These are phyloP conservation scores for Golubevia sp. DNA, from an alignment of 1,284 basidiomycete species.

Conservation along the genomic window DNA sequence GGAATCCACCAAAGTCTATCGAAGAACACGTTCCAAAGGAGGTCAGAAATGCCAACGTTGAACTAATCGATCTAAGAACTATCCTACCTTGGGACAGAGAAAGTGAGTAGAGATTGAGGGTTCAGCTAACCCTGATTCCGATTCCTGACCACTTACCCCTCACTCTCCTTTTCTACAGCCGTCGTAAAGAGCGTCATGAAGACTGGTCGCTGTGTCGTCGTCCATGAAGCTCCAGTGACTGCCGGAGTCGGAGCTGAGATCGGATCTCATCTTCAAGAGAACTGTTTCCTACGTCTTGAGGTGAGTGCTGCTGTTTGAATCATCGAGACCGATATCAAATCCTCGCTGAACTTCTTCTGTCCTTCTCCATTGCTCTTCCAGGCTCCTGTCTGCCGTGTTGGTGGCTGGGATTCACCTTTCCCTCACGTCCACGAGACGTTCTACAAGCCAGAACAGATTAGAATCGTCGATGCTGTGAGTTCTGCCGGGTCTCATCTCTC, in stretches of 20 bases:
- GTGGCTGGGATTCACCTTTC: conserved; percentile 45
- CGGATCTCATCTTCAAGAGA: conserved; percentile 33
- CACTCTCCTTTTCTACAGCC: conserved; percentile 8
- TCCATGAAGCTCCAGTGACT: conserved; percentile 49
- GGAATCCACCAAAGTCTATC: conserved; percentile 71
- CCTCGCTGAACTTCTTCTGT: background rate
- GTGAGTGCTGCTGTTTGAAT: background rate
- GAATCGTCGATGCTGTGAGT: conserved; percentile 32
- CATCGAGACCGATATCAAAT: background rate
- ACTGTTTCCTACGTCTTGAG: conserved; percentile 43
- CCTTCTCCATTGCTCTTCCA: background rate
- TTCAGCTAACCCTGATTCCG: background rate
- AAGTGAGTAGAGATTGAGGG: conserved; percentile 36
- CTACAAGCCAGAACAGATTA: conserved; percentile 38
- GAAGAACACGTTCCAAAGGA: conserved; percentile 72
- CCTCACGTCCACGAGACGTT: conserved; percentile 41
- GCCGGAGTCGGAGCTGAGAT: conserved; percentile 45
- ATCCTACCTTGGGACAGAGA: conserved; percentile 87
- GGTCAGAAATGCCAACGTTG: conserved; percentile 75
- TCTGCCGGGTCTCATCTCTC: too few species aligned
- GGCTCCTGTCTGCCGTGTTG: conserved; percentile 29
- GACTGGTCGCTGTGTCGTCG: conserved; percentile 45
- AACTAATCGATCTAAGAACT: conserved; percentile 87
- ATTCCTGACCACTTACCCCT: too few species aligned
- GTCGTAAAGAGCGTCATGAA: conserved; percentile 29